phyloP scores from a whole-genome alignment of 257 asterid genomes.

The Scutellaria baicalensis region DNA sequence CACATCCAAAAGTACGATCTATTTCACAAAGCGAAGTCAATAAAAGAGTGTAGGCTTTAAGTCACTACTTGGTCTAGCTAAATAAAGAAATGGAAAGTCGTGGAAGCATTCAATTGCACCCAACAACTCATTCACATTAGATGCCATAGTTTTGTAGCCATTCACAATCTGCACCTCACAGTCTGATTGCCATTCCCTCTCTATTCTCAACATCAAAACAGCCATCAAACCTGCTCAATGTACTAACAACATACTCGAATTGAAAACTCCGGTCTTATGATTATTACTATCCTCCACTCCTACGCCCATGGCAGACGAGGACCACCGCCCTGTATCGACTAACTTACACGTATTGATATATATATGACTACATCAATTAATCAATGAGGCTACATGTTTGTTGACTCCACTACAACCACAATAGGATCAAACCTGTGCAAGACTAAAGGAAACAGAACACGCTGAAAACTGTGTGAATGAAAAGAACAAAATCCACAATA shows the following conservation, averaged over 20 bases:
- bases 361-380: neutral
- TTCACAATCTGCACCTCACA: conserved; percentile 12
- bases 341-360: neutral
- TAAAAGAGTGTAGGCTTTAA: neutral
- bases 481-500: neutral
- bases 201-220: neutral
- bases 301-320: neutral
- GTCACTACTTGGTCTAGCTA: neutral
- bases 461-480: neutral
- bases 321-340: neutral
- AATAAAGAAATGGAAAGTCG: conserved; percentile 7
- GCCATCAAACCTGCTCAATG: neutral
- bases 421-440: no score
- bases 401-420: neutral
- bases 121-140: conserved; percentile 12
- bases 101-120: conserved; percentile 17
- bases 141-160: conserved; percentile 8
- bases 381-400: neutral
- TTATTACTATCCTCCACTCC: neutral
- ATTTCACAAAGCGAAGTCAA: no score
- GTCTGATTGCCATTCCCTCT: neutral
- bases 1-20: no score
- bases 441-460: no score
- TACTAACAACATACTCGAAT: conserved; percentile 2
- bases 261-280: neutral